Evolutionary conservation across 352 stramenopile species (phyloP), one percentile per base, ranked within the genome.

Genomic region (Pythium diclinum): DNA sequence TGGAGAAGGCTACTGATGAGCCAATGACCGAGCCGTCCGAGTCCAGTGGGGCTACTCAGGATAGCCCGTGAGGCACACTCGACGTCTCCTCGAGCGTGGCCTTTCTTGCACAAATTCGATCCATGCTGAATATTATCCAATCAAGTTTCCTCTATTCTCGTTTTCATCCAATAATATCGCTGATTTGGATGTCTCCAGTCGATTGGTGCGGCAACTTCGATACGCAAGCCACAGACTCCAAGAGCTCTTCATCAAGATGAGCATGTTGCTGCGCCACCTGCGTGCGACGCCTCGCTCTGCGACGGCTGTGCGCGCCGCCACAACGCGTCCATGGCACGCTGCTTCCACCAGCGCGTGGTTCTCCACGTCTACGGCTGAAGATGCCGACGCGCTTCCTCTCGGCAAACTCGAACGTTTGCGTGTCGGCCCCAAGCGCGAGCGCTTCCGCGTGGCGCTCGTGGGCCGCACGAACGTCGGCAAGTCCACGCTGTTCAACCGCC

Each of bases 401-500:
- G 71, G 67, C 54, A 70, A 67, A 54, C 64, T 83, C 28, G 71
- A 81, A 64, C 73, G 71, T 14, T 64, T 83, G 46, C 68, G 66
- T 16, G 71, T 71, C 51, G 65, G 38, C 1, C 67, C 75, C 25
- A 30, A 48, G 16, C 79, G 83, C 60, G 75, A 83, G 23, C 84
- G 80, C 9, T 86, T 92, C 38, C 83, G 83, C 30, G 75, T 94
- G 23, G 85, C 83, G 40, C 82, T 94, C 30, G 85, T 94, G n/a
- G 85, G 85, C 0, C 81, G 85, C 51, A 92, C 85, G 21, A 94
- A 94, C 69, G 83, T 94, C 42, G 85, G 85, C 59, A 94, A 94
- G 68, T 92, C 83, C 47, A 94, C 85, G 69, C 82, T 94, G 28
- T 94, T 88, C 75, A 94, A 94, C 69, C 78, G 85, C 21, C 62